phyloP scores from a whole-genome alignment of 768 basidiomycete genomes.

The Russula lepida region DNA sequence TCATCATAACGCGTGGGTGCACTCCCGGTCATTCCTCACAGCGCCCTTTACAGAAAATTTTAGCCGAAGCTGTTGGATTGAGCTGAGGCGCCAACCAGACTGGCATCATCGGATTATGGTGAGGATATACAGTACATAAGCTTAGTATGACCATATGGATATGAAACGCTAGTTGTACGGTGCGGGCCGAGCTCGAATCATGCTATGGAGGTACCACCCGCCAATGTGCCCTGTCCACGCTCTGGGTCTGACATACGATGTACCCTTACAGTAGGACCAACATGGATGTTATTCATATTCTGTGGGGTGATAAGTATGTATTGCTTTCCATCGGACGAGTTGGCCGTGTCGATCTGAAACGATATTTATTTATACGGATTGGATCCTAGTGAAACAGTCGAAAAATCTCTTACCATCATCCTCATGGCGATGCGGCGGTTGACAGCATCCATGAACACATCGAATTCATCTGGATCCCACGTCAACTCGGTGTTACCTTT shows the following conservation, averaged over 20 bases:
- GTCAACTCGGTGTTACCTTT: background rate
- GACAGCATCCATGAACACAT: conserved; percentile 95
- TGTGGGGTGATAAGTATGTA: conserved; percentile 96
- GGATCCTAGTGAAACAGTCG: background rate
- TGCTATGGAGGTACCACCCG: conserved; percentile 25
- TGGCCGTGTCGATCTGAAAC: conserved; percentile 78
- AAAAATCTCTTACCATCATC: conserved; percentile 64
- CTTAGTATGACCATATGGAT: background rate
- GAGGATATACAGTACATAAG: background rate
- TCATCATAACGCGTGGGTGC: no score
- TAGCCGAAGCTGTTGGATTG: background rate
- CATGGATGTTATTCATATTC: conserved; percentile 67
- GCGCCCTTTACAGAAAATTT: background rate
- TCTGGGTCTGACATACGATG: conserved; percentile 75
- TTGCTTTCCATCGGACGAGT: conserved; percentile 79
- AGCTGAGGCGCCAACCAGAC: background rate
- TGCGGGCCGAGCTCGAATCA: background rate
- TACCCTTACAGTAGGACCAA: conserved; percentile 65
- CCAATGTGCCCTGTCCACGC: conserved; percentile 47
- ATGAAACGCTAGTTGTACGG: background rate
- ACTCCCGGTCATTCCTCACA: background rate
- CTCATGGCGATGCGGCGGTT: conserved; percentile 89
- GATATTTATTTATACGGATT: conserved; percentile 6
- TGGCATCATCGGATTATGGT: background rate
- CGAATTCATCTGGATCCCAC: conserved; percentile 72